Evolutionary conservation across 306 rosid genomes (phyloP).

Genomic region (Quercus rubra): DNA sequence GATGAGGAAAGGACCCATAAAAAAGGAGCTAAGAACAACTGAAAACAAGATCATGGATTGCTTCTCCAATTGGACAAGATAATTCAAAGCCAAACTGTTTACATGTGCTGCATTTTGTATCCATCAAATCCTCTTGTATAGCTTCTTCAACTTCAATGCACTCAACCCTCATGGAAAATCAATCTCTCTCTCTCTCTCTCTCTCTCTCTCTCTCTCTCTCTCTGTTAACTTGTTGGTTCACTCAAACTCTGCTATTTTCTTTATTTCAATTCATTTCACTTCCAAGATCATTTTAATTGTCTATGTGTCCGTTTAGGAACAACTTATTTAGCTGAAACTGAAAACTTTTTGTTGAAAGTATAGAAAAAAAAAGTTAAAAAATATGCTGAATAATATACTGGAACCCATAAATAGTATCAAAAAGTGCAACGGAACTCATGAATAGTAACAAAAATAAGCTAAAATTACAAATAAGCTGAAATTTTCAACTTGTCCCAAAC

Average conservation of each 20-base stretch:
- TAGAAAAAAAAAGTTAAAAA: too few relatives aligned
- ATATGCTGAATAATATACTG: not conserved
- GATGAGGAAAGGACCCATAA: too few relatives aligned
- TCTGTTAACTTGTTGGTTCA: not conserved
- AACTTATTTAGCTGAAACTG: too few relatives aligned
- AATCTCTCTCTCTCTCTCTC: too few relatives aligned
- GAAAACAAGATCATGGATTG: not conserved
- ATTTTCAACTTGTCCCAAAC: too few relatives aligned
- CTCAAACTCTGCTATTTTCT: not conserved
- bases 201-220: too few relatives aligned
- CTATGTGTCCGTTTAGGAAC: too few relatives aligned
- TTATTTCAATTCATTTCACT: not conserved
- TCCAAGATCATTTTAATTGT: not conserved
- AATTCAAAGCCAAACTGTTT: not conserved
- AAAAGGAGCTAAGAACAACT: not conserved
- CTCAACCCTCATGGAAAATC: not conserved
- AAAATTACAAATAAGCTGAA: too few relatives aligned
- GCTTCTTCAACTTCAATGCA: not conserved
- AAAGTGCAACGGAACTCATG: rapidly evolving
- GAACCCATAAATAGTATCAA: too few relatives aligned
- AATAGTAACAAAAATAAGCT: too few relatives aligned
- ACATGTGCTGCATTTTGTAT: not conserved
- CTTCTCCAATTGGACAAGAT: not conserved
- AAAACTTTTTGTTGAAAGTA: too few relatives aligned
- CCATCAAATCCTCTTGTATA: not conserved